Evolutionary conservation across 129 eudicot species (phyloP), one percentile per base, ranked within the genome.

Genomic region (Ambrosia trifida): DNA sequence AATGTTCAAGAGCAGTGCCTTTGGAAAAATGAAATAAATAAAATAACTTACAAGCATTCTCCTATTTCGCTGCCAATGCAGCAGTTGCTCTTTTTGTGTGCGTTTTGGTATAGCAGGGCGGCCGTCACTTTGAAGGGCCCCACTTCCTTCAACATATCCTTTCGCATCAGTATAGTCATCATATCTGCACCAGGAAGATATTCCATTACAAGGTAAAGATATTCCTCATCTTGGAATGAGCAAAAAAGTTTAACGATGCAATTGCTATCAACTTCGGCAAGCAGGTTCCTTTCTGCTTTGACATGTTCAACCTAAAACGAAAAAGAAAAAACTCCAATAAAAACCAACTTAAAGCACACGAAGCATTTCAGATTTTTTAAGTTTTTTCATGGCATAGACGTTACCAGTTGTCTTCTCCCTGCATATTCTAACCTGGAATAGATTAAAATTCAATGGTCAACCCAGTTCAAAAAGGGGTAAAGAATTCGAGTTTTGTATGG

Each of bases 301-400:
- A 92, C 98, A 86, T 92, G 98, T 70, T 92, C 98, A 79, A 92
- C 98, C 98, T 92, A n/a, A n/a, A n/a, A n/a, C n/a, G n/a, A 73
- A 19, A 81, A 56, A 2, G 35, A 20, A 33, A 62, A 19, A 75
- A 40, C 38, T 53, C 31, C 6, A 31, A 24, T 4, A 2, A 68
- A 60, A 78, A 32, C 3, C 19, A 35, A 3, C 2, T 64, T 24
- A 47, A 71, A 81, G 53, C 38, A 40, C 81, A 36, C 94, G 95
- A 36, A 92, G 98, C 98, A 92, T 92, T 82, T 92, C 98, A 10
- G 98, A 92, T 56, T 92, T 92, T 80, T 92, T 92, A 40, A 92
- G 96, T 68, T 92, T 92, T 84, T 92, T 92, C 98, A 92, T 92
- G n/a, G 98, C 98, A 49, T 92, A 92, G 14, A 92, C 98, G 76